A percentile compares a stretch with the other conserved stretches of the same genome.
phyloP scores from a whole-genome alignment of 768 basidiomycete genomes.

The Mycena crocata region DNA sequence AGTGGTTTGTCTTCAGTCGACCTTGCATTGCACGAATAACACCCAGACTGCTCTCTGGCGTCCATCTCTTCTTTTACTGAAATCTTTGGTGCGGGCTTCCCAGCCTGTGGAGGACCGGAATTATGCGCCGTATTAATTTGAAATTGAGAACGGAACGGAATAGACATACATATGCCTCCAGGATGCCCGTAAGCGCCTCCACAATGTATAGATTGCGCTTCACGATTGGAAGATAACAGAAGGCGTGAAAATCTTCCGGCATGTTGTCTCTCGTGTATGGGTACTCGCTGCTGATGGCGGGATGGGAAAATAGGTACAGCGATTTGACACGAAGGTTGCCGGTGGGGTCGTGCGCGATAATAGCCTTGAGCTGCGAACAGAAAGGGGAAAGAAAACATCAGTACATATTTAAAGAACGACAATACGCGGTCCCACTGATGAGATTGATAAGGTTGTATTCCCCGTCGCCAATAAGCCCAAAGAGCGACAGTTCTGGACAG shows the following conservation, averaged over 20 bases:
- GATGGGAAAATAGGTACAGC: constrained; percentile 9
- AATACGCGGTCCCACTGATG: too few species aligned
- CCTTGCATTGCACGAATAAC: neutral
- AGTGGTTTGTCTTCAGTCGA: neutral
- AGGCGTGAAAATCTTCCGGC: constrained; percentile 1
- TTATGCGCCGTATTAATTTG: neutral
- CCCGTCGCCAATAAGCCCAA: neutral
- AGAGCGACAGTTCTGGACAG: constrained; percentile 19
- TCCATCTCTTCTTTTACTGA: neutral
- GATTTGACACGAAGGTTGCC: constrained; percentile 5
- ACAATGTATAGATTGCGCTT: constrained; percentile 16
- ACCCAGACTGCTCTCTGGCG: neutral
- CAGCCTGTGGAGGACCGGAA: constrained; percentile 2
- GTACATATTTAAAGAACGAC: too few species aligned
- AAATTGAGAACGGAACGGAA: too few species aligned
- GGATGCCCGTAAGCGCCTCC: constrained; percentile 1
- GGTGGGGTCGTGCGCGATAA: constrained; percentile 22
- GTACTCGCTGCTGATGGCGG: neutral
- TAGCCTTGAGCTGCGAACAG: constrained; percentile 3
- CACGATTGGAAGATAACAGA: constrained; percentile 5
- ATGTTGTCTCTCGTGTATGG: neutral
- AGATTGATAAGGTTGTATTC: constrained; percentile 13
- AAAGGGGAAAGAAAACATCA: neutral
- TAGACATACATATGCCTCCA: constrained; percentile 18
- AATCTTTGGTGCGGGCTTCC: constrained; percentile 5